Evolutionary conservation across 345 rosid genomes (phyloP).

Genomic region (Physaria fendleri): DNA sequence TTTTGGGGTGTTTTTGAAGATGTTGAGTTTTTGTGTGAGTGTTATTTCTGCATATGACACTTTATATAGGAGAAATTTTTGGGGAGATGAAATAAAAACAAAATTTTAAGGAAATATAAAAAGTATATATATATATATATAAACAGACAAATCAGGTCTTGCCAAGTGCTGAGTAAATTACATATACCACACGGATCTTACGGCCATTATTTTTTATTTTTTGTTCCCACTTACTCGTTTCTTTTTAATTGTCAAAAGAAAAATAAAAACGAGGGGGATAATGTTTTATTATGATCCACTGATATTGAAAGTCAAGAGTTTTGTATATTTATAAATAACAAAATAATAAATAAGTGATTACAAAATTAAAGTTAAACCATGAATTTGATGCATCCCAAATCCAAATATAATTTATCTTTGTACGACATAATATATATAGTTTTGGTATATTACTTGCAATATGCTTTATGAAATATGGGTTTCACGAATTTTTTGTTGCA

Average conservation of each 20-base stretch:
- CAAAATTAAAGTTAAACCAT: background rate
- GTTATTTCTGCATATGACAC: background rate
- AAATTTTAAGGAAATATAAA: background rate
- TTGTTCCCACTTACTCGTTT: too few species aligned
- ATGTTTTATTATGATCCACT: background rate
- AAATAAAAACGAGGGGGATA: background rate
- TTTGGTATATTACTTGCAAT: background rate
- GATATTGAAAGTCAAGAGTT: background rate
- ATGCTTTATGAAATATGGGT: too few species aligned
- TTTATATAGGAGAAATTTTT: too few species aligned
- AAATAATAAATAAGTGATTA: too few species aligned
- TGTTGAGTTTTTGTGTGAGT: constrained; percentile 4
- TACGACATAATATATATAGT: background rate
- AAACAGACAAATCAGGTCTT: background rate
- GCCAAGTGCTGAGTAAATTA: constrained; percentile 8
- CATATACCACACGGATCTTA: background rate
- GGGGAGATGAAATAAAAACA: background rate
- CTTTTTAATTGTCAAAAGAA: too few species aligned
- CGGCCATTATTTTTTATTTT: background rate
- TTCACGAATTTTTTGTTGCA: too few species aligned
- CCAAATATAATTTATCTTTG: background rate
- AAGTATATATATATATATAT: background rate
- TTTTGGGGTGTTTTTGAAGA: background rate
- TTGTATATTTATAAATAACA: background rate
- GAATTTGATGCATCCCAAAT: background rate